Conservation (phyloP, 768 basidiomycete species). For the Saitozyma podzolica region DNA sequence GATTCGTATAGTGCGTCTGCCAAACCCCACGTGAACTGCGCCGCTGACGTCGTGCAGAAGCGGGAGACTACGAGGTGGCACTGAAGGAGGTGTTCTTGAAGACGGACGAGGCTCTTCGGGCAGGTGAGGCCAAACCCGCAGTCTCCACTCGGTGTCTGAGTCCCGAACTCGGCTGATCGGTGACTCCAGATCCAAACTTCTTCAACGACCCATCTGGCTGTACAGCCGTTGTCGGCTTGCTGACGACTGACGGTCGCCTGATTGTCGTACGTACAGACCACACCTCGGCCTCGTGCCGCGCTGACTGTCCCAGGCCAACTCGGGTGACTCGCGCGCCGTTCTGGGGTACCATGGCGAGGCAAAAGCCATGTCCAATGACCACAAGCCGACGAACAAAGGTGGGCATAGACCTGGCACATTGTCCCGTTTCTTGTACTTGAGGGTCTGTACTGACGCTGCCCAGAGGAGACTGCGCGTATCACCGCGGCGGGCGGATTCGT, state of each 20-base stretch:
- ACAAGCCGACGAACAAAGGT: constrained; percentile 90
- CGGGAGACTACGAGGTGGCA: constrained; percentile 68
- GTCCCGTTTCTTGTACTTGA: constrained; percentile 6
- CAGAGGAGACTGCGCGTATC: constrained; percentile 84
- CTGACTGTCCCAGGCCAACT: constrained; percentile 72
- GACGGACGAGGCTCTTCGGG: constrained; percentile 89
- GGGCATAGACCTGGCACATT: constrained; percentile 32
- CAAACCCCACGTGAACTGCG: neutral
- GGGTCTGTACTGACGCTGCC: constrained; percentile 3
- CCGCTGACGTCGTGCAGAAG: constrained; percentile 23
- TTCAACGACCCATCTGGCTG: constrained; percentile 91
- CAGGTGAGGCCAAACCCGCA: constrained; percentile 57
- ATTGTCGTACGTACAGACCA: constrained; percentile 38
- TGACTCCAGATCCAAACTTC: constrained; percentile 71
- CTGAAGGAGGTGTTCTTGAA: constrained; percentile 87
- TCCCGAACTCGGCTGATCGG: constrained; percentile 1
- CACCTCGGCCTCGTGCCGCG: constrained; percentile 1
- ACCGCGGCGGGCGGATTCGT: constrained; percentile 89
- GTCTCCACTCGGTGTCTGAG: neutral
- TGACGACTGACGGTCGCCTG: constrained; percentile 75
- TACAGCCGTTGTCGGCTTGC: constrained; percentile 84
- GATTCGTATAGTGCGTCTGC: constrained; percentile 46
- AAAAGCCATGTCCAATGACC: constrained; percentile 87
- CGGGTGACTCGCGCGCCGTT: constrained; percentile 92
- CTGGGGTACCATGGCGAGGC: constrained; percentile 80